These are phyloP conservation scores for Pleoardoris graminearum DNA, from an alignment of 2,329 filamentous ascomycete species.

Conservation along the genomic window DNA sequence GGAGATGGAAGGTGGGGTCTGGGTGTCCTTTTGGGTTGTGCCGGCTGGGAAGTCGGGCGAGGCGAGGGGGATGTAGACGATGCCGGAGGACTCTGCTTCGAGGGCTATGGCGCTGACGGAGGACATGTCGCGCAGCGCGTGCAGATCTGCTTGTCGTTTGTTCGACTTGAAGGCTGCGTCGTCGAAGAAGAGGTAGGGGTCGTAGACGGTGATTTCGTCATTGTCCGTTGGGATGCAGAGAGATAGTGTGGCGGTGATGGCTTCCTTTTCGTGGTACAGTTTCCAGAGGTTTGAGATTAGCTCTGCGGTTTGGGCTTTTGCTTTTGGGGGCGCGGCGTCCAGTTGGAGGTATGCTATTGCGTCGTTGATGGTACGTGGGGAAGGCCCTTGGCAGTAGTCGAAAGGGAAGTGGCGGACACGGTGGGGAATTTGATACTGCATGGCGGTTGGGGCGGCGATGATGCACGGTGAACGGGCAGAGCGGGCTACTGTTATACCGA, in stretches of 20 bases:
- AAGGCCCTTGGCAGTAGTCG: slow-evolving; percentile 56
- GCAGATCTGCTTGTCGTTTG: slow-evolving; percentile 64
- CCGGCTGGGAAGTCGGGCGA: slow-evolving; percentile 8
- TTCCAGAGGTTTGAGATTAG: slow-evolving; percentile 60
- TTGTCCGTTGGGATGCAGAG: slow-evolving; percentile 47
- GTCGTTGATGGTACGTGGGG: slow-evolving; percentile 44
- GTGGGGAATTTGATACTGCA: slow-evolving; percentile 48
- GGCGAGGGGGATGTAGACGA: slow-evolving; percentile 72
- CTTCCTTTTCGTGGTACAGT: slow-evolving; percentile 68
- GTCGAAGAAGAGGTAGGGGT: slow-evolving; percentile 67
- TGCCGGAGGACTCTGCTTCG: slow-evolving; percentile 69
- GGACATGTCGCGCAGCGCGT: slow-evolving; percentile 58
- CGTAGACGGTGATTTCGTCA: slow-evolving; percentile 55
- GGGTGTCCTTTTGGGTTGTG: slow-evolving; percentile 6
- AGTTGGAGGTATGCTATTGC: slow-evolving; percentile 60
- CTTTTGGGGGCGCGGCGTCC: slow-evolving; percentile 48
- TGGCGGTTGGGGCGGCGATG: slow-evolving; percentile 59
- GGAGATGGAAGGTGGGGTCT: slow-evolving; percentile 7
- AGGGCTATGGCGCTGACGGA: slow-evolving; percentile 60
- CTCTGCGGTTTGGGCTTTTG: slow-evolving; percentile 50
- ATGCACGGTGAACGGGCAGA: slow-evolving; percentile 65
- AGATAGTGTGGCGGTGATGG: slow-evolving; percentile 60
- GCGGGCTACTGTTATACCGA: slow-evolving; percentile 69
- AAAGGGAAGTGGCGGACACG: slow-evolving; percentile 63
- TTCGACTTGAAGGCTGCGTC: slow-evolving; percentile 68